These are phyloP conservation scores for Rhodotorula babjevae DNA, from an alignment of 768 basidiomycete genomes.

Conservation along the genomic window DNA sequence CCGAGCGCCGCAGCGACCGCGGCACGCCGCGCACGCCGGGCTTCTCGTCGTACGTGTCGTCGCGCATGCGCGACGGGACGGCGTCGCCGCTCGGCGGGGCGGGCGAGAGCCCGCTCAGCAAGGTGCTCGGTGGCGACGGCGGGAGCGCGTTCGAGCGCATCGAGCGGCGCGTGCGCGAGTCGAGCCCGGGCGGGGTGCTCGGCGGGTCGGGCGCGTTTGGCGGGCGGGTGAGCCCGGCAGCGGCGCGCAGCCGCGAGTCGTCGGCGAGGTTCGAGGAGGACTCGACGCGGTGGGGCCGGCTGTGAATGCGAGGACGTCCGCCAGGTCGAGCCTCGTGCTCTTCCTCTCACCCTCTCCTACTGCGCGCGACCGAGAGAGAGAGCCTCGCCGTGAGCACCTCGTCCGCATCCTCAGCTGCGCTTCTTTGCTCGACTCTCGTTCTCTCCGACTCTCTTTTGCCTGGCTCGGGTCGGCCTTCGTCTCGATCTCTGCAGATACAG, in stretches of 20 bases:
- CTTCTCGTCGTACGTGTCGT: constrained; percentile 20
- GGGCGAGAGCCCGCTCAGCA: not conserved
- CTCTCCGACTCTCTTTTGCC: no score
- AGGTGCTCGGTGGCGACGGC: not conserved
- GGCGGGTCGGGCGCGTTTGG: not conserved
- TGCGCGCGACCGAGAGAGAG: no score
- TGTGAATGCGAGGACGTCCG: not conserved
- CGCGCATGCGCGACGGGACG: constrained; percentile 1
- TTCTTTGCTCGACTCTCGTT: no score
- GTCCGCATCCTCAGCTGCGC: no score
- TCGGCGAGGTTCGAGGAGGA: not conserved
- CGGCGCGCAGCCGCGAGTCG: not conserved
- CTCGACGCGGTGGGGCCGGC: not conserved
- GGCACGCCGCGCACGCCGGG: constrained; percentile 1
- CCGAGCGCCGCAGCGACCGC: not conserved
- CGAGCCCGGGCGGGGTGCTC: not conserved
- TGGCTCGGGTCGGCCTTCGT: no score
- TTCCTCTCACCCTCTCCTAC: not conserved
- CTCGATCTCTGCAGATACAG: no score
- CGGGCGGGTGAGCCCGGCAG: not conserved
- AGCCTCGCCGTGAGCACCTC: no score
- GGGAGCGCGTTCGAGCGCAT: not conserved
- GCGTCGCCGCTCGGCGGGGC: constrained; percentile 1
- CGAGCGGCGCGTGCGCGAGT: constrained; percentile 2
- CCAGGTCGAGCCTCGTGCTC: no score